A percentile compares a stretch with the other conserved stretches of the same genome.
Conservation (phyloP, 1,284 basidiomycete species). For the Pulchroboletus neoregius region DNA sequence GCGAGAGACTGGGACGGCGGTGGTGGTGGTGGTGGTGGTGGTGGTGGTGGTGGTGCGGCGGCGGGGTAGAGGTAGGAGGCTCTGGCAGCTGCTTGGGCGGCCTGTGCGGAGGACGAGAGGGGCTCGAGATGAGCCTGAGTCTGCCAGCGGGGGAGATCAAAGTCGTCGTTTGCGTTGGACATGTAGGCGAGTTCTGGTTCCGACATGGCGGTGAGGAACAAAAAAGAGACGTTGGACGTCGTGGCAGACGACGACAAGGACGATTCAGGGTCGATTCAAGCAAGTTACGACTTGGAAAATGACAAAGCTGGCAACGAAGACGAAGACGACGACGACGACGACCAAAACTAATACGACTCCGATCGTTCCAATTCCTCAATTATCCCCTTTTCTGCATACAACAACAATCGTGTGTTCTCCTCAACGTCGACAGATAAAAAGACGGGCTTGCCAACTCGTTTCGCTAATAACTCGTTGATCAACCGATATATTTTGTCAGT, state of each 20-base stretch:
- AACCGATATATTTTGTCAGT: too few species aligned
- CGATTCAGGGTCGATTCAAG: constrained; percentile 36
- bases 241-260: constrained; percentile 19
- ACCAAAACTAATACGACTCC: too few species aligned
- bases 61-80: constrained; percentile 42
- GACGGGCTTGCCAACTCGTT: constrained; percentile 60
- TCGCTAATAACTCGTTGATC: too few species aligned
- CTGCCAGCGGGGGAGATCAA: constrained; percentile 80
- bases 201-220: constrained; percentile 36
- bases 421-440: constrained; percentile 66
- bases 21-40: constrained; percentile 29
- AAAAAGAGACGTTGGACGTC: constrained; percentile 16
- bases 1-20: constrained; percentile 30
- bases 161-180: constrained; percentile 52
- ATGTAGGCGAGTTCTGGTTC: constrained; percentile 54
- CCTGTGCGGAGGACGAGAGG: constrained; percentile 58
- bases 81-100: constrained; percentile 52
- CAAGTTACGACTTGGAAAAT: too few species aligned
- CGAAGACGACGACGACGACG: background rate
- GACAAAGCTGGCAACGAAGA: too few species aligned
- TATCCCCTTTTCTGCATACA: constrained; percentile 57
- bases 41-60: constrained; percentile 35
- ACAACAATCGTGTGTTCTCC: constrained; percentile 44
- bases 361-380: constrained; percentile 42
- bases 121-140: constrained; percentile 57